phyloP scores from a whole-genome alignment of 2,329 filamentous ascomycete species.

The Fusarium euwallaceae region DNA sequence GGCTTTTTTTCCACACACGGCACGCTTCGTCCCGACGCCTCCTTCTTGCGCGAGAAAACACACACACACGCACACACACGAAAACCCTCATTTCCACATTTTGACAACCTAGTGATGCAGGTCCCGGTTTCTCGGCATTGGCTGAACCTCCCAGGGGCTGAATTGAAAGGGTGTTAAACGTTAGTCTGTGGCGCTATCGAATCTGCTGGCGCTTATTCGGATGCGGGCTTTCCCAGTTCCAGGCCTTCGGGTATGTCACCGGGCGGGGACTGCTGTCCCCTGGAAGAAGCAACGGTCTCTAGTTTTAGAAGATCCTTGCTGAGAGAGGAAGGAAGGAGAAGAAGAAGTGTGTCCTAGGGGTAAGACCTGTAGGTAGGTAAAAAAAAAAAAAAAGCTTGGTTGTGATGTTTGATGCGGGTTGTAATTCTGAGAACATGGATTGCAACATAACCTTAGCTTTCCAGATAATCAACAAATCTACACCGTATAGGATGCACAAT shows the following conservation, averaged over 20 bases:
- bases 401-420: neutral
- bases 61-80: neutral
- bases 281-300: neutral
- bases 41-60: neutral
- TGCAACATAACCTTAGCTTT: neutral
- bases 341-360: neutral
- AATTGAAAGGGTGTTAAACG: neutral
- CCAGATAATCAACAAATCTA: neutral
- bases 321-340: neutral
- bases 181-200: slow-evolving; percentile 2
- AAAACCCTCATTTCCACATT: neutral
- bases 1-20: neutral
- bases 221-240: neutral
- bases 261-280: neutral
- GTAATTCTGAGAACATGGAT: neutral
- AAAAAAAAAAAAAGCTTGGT: neutral
- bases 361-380: neutral
- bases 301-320: neutral
- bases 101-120: neutral
- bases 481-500: neutral
- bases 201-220: neutral
- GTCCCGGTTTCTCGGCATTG: neutral
- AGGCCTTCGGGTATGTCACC: slow-evolving; percentile 1
- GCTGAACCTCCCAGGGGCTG: neutral
- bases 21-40: neutral